Conservation (phyloP, 345 rosid species). For the Anacardium occidentale region DNA sequence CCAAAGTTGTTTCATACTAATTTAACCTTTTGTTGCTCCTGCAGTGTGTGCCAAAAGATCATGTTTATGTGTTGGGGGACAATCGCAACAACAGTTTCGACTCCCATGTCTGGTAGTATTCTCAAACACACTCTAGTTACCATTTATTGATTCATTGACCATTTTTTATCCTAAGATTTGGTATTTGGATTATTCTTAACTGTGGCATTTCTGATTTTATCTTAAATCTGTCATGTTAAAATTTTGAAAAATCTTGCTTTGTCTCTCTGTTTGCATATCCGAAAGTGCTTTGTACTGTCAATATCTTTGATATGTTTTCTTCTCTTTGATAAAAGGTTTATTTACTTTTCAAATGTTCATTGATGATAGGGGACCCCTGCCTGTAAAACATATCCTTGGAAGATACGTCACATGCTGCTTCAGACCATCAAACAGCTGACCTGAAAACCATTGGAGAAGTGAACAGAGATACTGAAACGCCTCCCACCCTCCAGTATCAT, state of each 20-base stretch:
- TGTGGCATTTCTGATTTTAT: not conserved
- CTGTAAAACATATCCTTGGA: slow-evolving; percentile 24
- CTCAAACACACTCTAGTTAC: slow-evolving; percentile 7
- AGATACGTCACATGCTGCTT: slow-evolving; percentile 21
- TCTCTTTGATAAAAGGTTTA: not conserved
- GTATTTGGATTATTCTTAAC: not conserved
- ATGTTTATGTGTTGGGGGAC: slow-evolving; percentile 41
- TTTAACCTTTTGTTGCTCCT: slow-evolving; percentile 9
- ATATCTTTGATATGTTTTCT: not conserved
- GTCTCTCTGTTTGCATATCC: not conserved
- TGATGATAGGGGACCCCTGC: slow-evolving; percentile 28
- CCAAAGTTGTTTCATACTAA: not conserved
- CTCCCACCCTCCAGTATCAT: too few relatives aligned
- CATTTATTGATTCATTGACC: not conserved
- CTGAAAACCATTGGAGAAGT: not conserved
- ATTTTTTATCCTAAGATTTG: not conserved
- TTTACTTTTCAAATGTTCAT: not conserved
- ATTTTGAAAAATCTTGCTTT: too few relatives aligned
- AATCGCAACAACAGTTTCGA: slow-evolving; percentile 40
- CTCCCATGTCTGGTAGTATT: slow-evolving; percentile 35
- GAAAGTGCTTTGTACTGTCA: not conserved
- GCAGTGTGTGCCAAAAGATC: slow-evolving; percentile 37
- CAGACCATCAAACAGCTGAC: slow-evolving; percentile 25
- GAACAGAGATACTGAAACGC: too few relatives aligned
- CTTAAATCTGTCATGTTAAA: not conserved